These are phyloP conservation scores for Oryza glaberrima DNA, from an alignment of 176 grass and related monocot species.

Conservation along the genomic window DNA sequence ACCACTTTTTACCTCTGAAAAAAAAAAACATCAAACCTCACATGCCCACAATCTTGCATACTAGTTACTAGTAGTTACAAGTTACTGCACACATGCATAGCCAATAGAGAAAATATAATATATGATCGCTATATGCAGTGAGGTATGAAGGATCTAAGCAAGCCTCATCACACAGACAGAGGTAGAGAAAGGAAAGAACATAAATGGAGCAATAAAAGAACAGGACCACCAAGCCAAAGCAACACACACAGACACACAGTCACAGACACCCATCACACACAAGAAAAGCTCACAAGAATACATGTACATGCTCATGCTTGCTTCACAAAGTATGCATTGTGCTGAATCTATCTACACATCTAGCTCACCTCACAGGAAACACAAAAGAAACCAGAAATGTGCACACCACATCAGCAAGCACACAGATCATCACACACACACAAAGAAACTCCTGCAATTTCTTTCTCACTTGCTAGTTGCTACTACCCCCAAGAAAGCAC, in stretches of 20 bases:
- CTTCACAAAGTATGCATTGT: slow-evolving; percentile 60
- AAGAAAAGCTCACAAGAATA: slow-evolving; percentile 32
- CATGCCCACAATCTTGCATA: neutral
- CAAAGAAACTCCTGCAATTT: slow-evolving; percentile 50
- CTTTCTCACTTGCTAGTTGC: slow-evolving; percentile 37
- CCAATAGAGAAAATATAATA: neutral
- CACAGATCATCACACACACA: slow-evolving; percentile 8
- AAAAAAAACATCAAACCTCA: neutral
- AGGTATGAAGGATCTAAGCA: slow-evolving; percentile 45
- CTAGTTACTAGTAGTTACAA: slow-evolving; percentile 25
- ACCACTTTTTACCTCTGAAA: neutral
- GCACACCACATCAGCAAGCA: slow-evolving; percentile 2
- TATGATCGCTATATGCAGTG: slow-evolving; percentile 5
- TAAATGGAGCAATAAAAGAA: slow-evolving; percentile 64
- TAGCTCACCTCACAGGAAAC: slow-evolving; percentile 47
- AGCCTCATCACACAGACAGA: slow-evolving; percentile 8
- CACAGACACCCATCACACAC: slow-evolving; percentile 40
- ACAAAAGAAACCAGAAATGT: slow-evolving; percentile 48
- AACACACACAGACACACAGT: neutral
- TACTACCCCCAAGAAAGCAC: slow-evolving; percentile 30
- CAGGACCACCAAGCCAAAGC: slow-evolving; percentile 53
- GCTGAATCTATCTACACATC: slow-evolving; percentile 68
- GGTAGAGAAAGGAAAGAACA: slow-evolving; percentile 47
- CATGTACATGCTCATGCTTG: slow-evolving; percentile 38
- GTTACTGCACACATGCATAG: slow-evolving; percentile 10